These are phyloP conservation scores for Colletotrichum nymphaeae DNA, from an alignment of 2,329 filamentous ascomycete genomes.

Conservation along the genomic window DNA sequence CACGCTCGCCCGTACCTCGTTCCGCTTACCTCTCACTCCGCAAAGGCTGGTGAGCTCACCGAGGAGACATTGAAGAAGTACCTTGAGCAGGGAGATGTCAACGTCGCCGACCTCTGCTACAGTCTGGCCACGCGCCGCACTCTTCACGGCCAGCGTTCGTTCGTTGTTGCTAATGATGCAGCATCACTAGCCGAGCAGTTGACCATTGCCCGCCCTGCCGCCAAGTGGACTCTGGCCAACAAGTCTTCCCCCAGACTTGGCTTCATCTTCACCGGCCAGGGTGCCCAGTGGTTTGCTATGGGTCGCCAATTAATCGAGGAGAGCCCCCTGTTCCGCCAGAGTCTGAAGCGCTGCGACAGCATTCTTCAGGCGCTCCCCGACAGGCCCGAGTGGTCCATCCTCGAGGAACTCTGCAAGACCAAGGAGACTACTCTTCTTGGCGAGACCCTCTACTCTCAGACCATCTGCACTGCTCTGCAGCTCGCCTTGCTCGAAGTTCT, in stretches of 20 bases:
- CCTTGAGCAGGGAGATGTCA: slow-evolving; percentile 30
- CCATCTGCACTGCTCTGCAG: slow-evolving; percentile 35
- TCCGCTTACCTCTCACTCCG: slow-evolving; percentile 39
- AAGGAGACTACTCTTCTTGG: slow-evolving; percentile 38
- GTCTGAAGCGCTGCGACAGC: slow-evolving; percentile 41
- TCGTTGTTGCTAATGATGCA: slow-evolving; percentile 37
- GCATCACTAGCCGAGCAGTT: slow-evolving; percentile 35
- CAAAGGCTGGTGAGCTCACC: slow-evolving; percentile 38
- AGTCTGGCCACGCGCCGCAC: slow-evolving; percentile 39
- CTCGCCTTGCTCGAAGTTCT: not conserved
- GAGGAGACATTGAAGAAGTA: slow-evolving; percentile 37
- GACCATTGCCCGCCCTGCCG: slow-evolving; percentile 31
- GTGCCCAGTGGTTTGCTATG: slow-evolving; percentile 42
- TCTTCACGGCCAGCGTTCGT: slow-evolving; percentile 38
- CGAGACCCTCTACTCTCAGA: slow-evolving; percentile 46
- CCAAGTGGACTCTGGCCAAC: slow-evolving; percentile 37
- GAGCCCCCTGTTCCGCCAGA: slow-evolving; percentile 44
- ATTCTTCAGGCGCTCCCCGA: slow-evolving; percentile 44
- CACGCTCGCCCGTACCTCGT: slow-evolving; percentile 38
- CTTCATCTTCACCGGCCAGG: slow-evolving; percentile 43
- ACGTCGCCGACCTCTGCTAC: slow-evolving; percentile 38
- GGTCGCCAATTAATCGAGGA: slow-evolving; percentile 39
- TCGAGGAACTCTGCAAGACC: slow-evolving; percentile 46
- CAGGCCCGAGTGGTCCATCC: slow-evolving; percentile 44
- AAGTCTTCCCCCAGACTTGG: slow-evolving; percentile 36